Evolutionary conservation across 176 grass and related monocot species (phyloP).

Genomic region (Musa beccarii): DNA sequence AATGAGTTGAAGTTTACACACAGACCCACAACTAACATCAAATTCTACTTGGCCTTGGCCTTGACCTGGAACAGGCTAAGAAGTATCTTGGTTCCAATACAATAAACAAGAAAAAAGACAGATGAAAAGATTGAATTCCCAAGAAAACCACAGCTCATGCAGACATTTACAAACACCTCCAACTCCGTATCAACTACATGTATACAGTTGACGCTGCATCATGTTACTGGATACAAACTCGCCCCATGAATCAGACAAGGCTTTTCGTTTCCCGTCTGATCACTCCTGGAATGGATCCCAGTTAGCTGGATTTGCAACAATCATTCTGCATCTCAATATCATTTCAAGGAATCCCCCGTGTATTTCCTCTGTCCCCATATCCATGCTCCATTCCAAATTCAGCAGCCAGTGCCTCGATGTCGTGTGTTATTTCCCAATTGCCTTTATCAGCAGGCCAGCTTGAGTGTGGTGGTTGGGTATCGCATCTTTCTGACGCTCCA

Average conservation of each 20-base stretch:
- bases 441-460: conserved; percentile 6
- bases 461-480: conserved; percentile 1
- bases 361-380: conserved; percentile 11
- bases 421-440: conserved; percentile 23
- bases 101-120: no score
- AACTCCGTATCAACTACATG: neutral
- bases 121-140: neutral
- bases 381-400: conserved; percentile 38
- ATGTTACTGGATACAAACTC: neutral
- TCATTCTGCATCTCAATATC: neutral
- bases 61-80: no score
- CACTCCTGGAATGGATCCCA: neutral
- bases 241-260: neutral
- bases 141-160: neutral
- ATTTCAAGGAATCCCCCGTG: neutral
- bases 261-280: neutral
- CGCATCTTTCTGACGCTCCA: conserved; percentile 6
- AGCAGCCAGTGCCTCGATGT: conserved; percentile 30
- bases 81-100: no score
- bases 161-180: conserved; percentile 2
- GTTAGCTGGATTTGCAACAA: neutral
- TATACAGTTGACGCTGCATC: neutral
- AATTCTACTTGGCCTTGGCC: no score
- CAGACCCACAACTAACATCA: no score
- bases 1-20: no score